Base-by-base conservation (phyloP, 805 yeast species). In the Metschnikowia picachoensis region DNA sequence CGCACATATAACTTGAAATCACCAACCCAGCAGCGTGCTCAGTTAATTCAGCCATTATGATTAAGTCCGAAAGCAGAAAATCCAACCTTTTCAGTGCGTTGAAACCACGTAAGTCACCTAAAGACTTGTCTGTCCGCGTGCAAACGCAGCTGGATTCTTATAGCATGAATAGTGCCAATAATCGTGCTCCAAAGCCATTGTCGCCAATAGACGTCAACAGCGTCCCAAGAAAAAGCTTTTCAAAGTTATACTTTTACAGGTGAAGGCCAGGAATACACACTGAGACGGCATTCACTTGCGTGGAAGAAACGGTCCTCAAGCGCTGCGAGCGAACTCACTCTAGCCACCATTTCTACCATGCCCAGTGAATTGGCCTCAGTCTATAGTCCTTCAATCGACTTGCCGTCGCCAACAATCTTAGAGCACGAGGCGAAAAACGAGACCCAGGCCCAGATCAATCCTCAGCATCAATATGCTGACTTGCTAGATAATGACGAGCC, bases 241-340 rank as follows among this genome's bases (percentile, higher is more conserved):
- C 48, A 25, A 45, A 30, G 17, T 16, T 40, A 3, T 37, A 25
- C 31, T 39, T 39, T 35, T 13, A 9, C 35, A 5, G 34, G 35
- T 2, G 40, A 35, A 8, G 40, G 32, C 15, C 41, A 31, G 27
- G 44, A 45, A 16, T 36, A 35, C 30, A 4, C 13, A 4, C 44
- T 20, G 37, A 49, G 37, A 38, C 50, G 48, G 6, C 36, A 35
- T 25, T 43, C 47, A 15, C 25, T 30, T 12, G 29, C 33, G 29
- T 32, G 37, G 41, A 51, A 42, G 30, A 41, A 36, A 28, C 44
- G 39, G 17, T 20, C 42, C 8, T 32, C 43, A 17, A 49, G 48
- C 13, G 50, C 52, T 8, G 36, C 51, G 13, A 49, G 53, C 35
- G 55, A 51, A 8, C 35, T 43, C n/a, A 51, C 55, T 2, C 37